Conservation (phyloP, 1,139 yeast genomes). For the Candida tropicalis region DNA sequence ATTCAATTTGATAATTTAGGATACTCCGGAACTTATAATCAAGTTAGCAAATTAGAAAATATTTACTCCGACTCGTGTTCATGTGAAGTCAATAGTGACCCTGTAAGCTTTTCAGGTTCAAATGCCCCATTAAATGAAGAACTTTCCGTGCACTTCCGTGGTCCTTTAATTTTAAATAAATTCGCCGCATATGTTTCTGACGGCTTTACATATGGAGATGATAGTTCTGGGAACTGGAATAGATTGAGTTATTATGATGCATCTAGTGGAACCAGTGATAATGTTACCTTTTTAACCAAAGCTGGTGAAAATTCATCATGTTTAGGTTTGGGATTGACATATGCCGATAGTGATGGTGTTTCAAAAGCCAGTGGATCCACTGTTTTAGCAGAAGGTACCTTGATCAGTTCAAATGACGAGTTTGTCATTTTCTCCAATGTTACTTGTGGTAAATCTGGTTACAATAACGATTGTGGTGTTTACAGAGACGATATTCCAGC, state of each 20-base stretch:
- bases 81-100: conserved; percentile 59
- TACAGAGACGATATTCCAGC: conserved; percentile 88
- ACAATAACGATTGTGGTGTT: conserved; percentile 75
- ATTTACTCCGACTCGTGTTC: conserved; percentile 53
- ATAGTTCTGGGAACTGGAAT: conserved; percentile 59
- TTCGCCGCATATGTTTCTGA: conserved; percentile 59
- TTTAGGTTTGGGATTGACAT: conserved; percentile 88
- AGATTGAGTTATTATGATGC: conserved; percentile 72
- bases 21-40: conserved; percentile 73
- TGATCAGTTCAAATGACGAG: conserved; percentile 71
- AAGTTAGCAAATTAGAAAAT: conserved; percentile 61
- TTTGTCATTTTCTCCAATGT: conserved; percentile 73
- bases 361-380: conserved; percentile 64
- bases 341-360: conserved; percentile 72
- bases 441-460: conserved; percentile 55
- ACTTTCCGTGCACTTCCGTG: conserved; percentile 90
- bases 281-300: conserved; percentile 81
- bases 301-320: conserved; percentile 74
- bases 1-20: conserved; percentile 69
- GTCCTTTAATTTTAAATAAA: conserved; percentile 78
- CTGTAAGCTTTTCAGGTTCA: conserved; percentile 66
- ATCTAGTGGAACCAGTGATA: conserved; percentile 44
- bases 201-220: conserved; percentile 43
- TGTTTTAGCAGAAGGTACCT: conserved; percentile 61
- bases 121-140: conserved; percentile 88